phyloP scores from a whole-genome alignment of 441 rosid genomes.

The Bocquillonia castaneifolia region DNA sequence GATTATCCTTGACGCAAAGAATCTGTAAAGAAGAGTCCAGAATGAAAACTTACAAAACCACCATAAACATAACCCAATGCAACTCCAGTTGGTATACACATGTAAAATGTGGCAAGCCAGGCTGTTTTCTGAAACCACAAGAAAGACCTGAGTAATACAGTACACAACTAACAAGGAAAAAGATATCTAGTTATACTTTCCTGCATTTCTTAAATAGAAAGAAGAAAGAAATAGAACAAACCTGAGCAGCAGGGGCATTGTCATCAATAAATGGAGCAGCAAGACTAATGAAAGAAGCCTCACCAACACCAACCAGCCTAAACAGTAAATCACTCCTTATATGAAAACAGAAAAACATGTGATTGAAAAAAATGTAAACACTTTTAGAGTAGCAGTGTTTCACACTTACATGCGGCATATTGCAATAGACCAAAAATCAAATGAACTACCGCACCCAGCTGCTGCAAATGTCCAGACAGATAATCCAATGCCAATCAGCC shows the following conservation, averaged over 20 bases:
- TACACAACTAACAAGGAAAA: neutral
- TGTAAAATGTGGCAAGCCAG: slow-evolving; percentile 90
- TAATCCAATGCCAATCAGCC: slow-evolving; percentile 91
- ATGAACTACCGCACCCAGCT: slow-evolving; percentile 72
- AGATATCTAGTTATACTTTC: neutral
- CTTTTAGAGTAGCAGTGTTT: neutral
- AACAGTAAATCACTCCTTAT: slow-evolving; percentile 6
- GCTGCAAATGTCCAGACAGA: slow-evolving; percentile 83
- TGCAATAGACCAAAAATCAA: slow-evolving; percentile 85
- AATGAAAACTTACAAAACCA: slow-evolving; percentile 53
- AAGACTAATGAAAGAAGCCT: slow-evolving; percentile 95
- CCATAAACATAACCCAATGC: slow-evolving; percentile 91
- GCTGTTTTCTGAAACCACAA: slow-evolving; percentile 60
- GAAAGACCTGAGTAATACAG: neutral
- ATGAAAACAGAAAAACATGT: neutral
- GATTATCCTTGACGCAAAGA: neutral
- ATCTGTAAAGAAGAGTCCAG: slow-evolving; percentile 1
- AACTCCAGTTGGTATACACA: slow-evolving; percentile 90
- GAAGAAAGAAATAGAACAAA: slow-evolving; percentile 19
- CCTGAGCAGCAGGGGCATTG: slow-evolving; percentile 84
- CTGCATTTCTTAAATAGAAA: neutral
- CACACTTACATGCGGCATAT: slow-evolving; percentile 77
- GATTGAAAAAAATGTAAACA: neutral
- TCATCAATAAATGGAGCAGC: slow-evolving; percentile 98
- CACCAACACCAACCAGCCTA: slow-evolving; percentile 98